Evolutionary conservation across 495 filamentous ascomycete genomes (phyloP).

Genomic region (Penicillium pancosmium): DNA sequence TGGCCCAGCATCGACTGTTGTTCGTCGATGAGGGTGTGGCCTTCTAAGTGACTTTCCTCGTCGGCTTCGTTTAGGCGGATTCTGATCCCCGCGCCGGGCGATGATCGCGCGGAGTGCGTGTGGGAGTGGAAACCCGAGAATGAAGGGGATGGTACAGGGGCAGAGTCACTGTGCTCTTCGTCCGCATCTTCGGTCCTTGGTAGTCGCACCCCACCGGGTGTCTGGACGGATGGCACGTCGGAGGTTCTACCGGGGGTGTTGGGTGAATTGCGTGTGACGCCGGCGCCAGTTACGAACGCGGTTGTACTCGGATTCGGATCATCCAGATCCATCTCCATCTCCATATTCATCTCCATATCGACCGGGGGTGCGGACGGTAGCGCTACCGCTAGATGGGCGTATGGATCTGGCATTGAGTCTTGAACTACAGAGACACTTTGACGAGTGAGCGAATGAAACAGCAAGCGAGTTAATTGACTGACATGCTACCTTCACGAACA

Average conservation of each 20-base stretch:
- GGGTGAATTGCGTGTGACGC: constrained; percentile 18
- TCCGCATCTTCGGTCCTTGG: constrained; percentile 13
- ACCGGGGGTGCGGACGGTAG: constrained; percentile 1
- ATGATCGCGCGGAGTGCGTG: constrained; percentile 27
- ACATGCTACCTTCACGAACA: constrained; percentile 41
- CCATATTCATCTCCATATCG: constrained; percentile 18
- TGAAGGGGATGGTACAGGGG: constrained; percentile 25
- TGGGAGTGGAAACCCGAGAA: constrained; percentile 33
- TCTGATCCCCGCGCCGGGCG: constrained; percentile 19
- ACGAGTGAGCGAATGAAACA: constrained; percentile 36
- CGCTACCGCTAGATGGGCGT: constrained; percentile 7
- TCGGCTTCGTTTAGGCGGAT: constrained; percentile 2
- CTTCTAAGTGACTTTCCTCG: constrained; percentile 24
- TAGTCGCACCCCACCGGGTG: constrained; percentile 8
- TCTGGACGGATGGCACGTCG: constrained; percentile 14
- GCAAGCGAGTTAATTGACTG: constrained; percentile 41
- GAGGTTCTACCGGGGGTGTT: constrained; percentile 17
- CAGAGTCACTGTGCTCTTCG: constrained; percentile 18
- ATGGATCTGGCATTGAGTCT: constrained; percentile 27
- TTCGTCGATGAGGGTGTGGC: constrained; percentile 30
- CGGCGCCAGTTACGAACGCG: constrained; percentile 25
- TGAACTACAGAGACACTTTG: constrained; percentile 39
- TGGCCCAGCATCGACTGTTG: constrained; percentile 16
- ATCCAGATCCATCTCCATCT: constrained; percentile 9
- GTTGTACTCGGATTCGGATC: constrained; percentile 14